These are phyloP conservation scores for Trametes maxima DNA, from an alignment of 768 basidiomycete genomes.

Conservation along the genomic window DNA sequence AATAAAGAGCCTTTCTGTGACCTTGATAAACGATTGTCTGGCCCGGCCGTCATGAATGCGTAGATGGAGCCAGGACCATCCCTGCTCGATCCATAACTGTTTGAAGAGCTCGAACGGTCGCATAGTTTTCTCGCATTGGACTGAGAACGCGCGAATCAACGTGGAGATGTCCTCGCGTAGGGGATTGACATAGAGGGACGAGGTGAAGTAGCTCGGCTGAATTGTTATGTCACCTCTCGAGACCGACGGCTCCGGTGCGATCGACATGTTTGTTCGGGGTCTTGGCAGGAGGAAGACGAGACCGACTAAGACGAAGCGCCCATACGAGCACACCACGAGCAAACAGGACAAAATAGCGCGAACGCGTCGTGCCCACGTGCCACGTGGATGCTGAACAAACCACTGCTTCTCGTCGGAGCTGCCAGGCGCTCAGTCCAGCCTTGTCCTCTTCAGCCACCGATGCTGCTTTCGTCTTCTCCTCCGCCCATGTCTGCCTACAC, in stretches of 20 bases:
- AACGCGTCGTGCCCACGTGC: conserved; percentile 26
- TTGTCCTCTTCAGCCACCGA: conserved; percentile 2
- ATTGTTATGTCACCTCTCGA: conserved; percentile 62
- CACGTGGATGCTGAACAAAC: conserved; percentile 6
- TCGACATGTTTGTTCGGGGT: conserved; percentile 36
- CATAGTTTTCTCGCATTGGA: conserved; percentile 43
- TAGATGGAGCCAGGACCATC: conserved; percentile 80
- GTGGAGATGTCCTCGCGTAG: conserved; percentile 64
- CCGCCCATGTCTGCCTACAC: background rate
- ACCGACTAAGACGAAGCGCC: background rate
- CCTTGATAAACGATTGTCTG: conserved; percentile 62
- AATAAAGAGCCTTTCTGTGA: conserved; percentile 63
- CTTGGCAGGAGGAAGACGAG: background rate
- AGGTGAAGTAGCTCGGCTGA: conserved; percentile 79
- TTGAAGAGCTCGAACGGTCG: conserved; percentile 75
- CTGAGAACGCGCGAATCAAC: conserved; percentile 55
- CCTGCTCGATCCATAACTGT: conserved; percentile 60
- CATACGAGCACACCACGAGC: background rate
- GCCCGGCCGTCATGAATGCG: conserved; percentile 69
- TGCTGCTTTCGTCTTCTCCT: background rate
- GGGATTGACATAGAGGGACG: conserved; percentile 67
- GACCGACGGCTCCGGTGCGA: conserved; percentile 57
- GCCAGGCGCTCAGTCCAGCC: conserved; percentile 1
- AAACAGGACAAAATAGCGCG: conserved; percentile 27
- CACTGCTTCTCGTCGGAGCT: background rate